Evolutionary conservation across 768 basidiomycete species (phyloP), one percentile per base, ranked within the genome.

Genomic region (Xanthoconium stramineum): DNA sequence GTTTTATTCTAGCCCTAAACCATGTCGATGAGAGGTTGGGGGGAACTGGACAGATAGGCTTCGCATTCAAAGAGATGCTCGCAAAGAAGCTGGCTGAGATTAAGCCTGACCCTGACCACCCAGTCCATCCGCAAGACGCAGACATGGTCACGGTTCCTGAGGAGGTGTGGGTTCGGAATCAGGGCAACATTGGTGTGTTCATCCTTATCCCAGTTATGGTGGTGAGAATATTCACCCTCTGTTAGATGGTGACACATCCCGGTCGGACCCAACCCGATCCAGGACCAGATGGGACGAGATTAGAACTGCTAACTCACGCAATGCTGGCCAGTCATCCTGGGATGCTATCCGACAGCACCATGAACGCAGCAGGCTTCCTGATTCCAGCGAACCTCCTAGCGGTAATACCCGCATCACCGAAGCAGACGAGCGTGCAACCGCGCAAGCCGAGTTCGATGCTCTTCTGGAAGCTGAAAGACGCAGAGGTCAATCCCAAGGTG

Each of bases 241-340:
- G 9, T 29, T 50, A 60, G 59, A 45, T 50, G 56, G 28, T 40
- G 47, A 47, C 19, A 12, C 38, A 20, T 50, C 60, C n/a, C 55
- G 35, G 17, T 44, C 61, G 29, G 54, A 52, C 20, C 55, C 53
- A n/a, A 35, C 45, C 24, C 52, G 32, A 53, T 54, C 66, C 48
- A 56, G 55, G 37, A 80, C 71, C 50, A 80, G 75, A 57, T 90
- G 88, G 88, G 85, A 87, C 35, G 79, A 84, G 58, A 84, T 90
- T 46, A 83, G 87, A 52, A 73, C 75, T 43, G 79, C 74, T 33
- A 85, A 85, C 56, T 73, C 72, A 15, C 69, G 74, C 19, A 72
- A 69, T 32, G 55, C 70, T 15, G 75, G 68, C 39, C 68, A 66
- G 5, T 88, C 88, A 19, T 76, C 85, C 5, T 89, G 88, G 88